Conservation (phyloP, 805 yeast species). For the Saccharomycopsis sp. region DNA sequence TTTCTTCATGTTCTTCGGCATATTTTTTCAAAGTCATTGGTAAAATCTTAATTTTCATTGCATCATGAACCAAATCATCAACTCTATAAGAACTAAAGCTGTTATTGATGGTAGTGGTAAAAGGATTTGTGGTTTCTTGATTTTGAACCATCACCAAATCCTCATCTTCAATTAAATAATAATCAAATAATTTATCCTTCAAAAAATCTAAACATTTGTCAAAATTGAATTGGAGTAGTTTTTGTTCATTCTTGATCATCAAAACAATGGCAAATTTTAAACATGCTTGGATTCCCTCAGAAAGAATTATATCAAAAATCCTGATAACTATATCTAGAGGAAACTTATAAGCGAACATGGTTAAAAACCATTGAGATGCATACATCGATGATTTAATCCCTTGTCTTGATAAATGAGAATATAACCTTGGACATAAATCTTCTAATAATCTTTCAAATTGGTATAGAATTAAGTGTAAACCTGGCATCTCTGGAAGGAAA, state of each 20-base stretch:
- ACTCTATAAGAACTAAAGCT: conserved; percentile 40
- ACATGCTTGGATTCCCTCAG: conserved; percentile 85
- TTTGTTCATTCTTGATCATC: conserved; percentile 56
- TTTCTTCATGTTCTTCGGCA: conserved; percentile 60
- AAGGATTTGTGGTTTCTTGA: conserved; percentile 13
- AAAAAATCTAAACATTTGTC: conserved; percentile 69
- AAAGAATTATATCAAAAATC: conserved; percentile 77
- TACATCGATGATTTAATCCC: conserved; percentile 92
- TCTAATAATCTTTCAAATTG: conserved; percentile 87
- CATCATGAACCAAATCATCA: conserved; percentile 67
- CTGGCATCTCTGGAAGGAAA: conserved; percentile 88
- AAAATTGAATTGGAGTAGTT: conserved; percentile 51
- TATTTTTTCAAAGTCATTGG: conserved; percentile 68
- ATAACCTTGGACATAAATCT: conserved; percentile 59
- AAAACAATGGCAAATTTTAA: conserved; percentile 77
- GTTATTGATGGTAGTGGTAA: conserved; percentile 14
- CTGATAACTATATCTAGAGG: conserved; percentile 83
- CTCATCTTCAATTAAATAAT: conserved; percentile 37
- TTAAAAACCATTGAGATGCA: conserved; percentile 96
- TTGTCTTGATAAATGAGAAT: conserved; percentile 69
- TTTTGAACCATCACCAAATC: no score
- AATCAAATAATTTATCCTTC: conserved; percentile 69
- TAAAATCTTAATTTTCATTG: conserved; percentile 59
- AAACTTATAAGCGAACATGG: conserved; percentile 89
- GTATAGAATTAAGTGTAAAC: conserved; percentile 72